Evolutionary conservation across 441 rosid species (phyloP), one percentile per base, ranked within the genome.

Genomic region (Daphne laureola): DNA sequence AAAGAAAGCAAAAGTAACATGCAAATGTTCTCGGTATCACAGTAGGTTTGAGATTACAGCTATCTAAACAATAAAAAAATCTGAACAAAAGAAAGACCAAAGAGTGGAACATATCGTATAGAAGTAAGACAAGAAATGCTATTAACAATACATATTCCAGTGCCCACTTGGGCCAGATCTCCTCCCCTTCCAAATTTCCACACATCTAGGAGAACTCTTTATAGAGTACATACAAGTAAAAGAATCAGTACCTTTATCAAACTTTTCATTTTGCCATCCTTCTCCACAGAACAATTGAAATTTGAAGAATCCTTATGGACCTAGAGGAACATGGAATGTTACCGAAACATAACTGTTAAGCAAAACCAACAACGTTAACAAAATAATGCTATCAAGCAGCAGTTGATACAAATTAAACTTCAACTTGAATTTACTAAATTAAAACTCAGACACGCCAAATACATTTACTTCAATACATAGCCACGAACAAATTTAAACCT

Each of bases 231-330:
- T 62, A 23, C 38, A 31, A 31, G 38, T 31, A 47, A 35, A 27
- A 23, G 26, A 52, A 53, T 46, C 13, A 35, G 15, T 46, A 79
- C 96, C 82, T 77, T 82, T 71, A 71, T 79, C 80, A 78, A 53
- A 52, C 63, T 31, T 52, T 52, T 72, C 47, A 27, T 58, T 64
- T 52, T 59, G 21, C 69, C 75, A 53, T 59, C 71, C 45, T 49
- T 65, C 64, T 63, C 61, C 25, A n/a, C 25, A 17, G 51, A 57
- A 27, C 56, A 57, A 52, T 55, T 59, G 41, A 41, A 52, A 64
- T 58, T 58, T 43, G 66, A 58, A 55, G 58, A 58, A 68, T 79
- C 86, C 69, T 74, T 68, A 17, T 77, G 74, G 51, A 89, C 92
- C 96, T 86, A 57, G 51, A 46, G 67, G 15, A 3, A 54, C 38